Evolutionary conservation across 2,329 filamentous ascomycete species (phyloP).

Genomic region (Alternaria sp.): DNA sequence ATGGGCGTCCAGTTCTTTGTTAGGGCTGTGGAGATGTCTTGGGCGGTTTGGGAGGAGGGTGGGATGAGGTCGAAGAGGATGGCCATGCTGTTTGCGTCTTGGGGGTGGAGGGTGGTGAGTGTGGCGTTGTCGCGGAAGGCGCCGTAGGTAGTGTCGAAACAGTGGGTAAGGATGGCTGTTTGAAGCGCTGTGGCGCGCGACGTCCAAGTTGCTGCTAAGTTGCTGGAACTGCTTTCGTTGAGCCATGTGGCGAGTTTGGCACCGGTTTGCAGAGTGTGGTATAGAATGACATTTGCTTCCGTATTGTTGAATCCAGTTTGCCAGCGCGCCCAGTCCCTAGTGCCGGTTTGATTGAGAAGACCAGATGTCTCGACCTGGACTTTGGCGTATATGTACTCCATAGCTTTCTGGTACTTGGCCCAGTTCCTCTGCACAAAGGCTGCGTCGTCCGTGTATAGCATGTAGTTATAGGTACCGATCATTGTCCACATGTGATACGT

Average conservation of each 20-base stretch:
- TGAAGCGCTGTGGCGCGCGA: slow-evolving; percentile 3
- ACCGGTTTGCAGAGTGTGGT: slow-evolving; percentile 34
- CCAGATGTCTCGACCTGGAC: slow-evolving; percentile 17
- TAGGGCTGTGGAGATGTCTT: slow-evolving; percentile 19
- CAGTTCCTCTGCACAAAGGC: slow-evolving; percentile 19
- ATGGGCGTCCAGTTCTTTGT: slow-evolving; percentile 35
- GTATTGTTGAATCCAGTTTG: slow-evolving; percentile 40
- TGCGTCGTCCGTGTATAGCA: slow-evolving; percentile 20
- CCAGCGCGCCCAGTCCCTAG: slow-evolving; percentile 42
- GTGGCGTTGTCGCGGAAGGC: slow-evolving; percentile 29
- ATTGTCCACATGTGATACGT: slow-evolving; percentile 31
- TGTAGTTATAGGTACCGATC: slow-evolving; percentile 29
- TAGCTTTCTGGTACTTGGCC: slow-evolving; percentile 16
- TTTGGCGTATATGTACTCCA: slow-evolving; percentile 21
- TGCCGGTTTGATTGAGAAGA: slow-evolving; percentile 21
- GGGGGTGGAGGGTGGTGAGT: slow-evolving; percentile 19
- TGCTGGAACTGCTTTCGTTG: neutral
- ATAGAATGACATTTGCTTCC: slow-evolving; percentile 43
- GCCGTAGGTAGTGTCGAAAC: slow-evolving; percentile 6
- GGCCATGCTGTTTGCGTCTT: slow-evolving; percentile 32
- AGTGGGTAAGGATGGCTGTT: slow-evolving; percentile 8
- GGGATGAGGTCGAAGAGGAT: slow-evolving; percentile 30
- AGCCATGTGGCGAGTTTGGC: slow-evolving; percentile 22
- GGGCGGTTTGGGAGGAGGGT: slow-evolving; percentile 10
- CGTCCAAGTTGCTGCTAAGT: neutral